phyloP scores from a whole-genome alignment of 176 grass and related monocot species.

The Aegilops umbellulata region DNA sequence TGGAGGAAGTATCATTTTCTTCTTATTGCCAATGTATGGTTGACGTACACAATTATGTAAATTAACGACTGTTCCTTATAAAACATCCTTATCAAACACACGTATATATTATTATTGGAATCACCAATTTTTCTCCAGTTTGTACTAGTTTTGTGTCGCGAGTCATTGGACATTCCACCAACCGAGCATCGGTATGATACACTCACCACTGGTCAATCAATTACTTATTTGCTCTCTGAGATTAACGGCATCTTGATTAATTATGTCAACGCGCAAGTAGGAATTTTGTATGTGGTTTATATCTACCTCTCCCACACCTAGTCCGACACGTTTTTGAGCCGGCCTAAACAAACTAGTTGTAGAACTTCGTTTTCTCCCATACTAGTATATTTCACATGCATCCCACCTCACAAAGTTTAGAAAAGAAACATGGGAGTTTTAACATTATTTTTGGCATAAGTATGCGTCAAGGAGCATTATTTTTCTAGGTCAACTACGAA shows the following conservation, averaged over 20 bases:
- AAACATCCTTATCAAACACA: too few relatives aligned
- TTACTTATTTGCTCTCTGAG: background rate
- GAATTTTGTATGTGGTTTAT: background rate
- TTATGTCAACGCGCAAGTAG: background rate
- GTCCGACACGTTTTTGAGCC: background rate
- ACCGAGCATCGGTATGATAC: background rate
- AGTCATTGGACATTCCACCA: background rate
- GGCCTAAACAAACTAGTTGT: background rate
- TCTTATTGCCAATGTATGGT: too few relatives aligned
- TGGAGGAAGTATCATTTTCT: too few relatives aligned
- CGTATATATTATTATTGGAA: background rate
- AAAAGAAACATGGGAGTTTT: too few relatives aligned
- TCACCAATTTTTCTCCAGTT: background rate
- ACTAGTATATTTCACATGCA: background rate
- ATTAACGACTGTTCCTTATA: too few relatives aligned
- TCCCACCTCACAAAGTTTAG: background rate
- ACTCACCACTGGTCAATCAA: background rate
- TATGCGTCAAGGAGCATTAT: background rate
- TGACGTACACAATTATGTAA: too few relatives aligned
- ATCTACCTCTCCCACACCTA: background rate
- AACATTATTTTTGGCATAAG: background rate
- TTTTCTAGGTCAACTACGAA: background rate
- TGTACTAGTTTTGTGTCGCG: background rate
- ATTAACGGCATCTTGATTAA: background rate
- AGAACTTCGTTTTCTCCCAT: background rate